phyloP scores from a whole-genome alignment of 176 grass and related monocot species.

The Melocanna baccifera region DNA sequence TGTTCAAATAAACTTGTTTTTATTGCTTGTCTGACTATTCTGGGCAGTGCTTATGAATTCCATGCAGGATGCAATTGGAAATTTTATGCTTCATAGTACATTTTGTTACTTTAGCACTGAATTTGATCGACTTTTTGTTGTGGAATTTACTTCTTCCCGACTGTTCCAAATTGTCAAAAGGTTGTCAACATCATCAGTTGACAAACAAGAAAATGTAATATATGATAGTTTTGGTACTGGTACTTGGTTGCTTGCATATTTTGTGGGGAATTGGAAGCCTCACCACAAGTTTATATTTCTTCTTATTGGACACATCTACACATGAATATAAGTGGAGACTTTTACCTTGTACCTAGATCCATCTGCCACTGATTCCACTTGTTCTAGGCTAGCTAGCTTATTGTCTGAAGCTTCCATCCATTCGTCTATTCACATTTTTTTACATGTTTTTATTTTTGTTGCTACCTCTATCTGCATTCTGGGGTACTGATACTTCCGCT shows the following conservation, averaged over 20 bases:
- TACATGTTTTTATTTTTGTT: neutral
- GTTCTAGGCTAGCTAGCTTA: neutral
- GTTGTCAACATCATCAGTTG: neutral
- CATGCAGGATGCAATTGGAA: neutral
- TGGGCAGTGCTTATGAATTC: neutral
- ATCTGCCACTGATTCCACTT: neutral
- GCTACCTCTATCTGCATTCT: neutral
- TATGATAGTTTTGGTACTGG: neutral
- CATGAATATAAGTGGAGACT: neutral
- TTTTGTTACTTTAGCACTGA: neutral
- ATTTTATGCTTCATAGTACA: neutral
- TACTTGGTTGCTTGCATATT: neutral
- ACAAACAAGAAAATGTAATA: neutral
- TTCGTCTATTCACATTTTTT: neutral
- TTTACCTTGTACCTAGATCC: neutral
- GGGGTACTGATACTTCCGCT: neutral
- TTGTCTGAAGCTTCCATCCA: slow-evolving; percentile 2
- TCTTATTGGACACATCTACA: slow-evolving; percentile 6
- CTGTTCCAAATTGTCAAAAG: neutral
- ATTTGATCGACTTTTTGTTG: neutral
- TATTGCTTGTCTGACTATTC: neutral
- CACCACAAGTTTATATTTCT: neutral
- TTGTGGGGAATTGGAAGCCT: neutral
- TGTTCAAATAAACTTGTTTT: neutral
- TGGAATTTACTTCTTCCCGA: neutral